phyloP scores from a whole-genome alignment of 2,329 filamentous ascomycete species.

The Fusarium pseudocircinatum region DNA sequence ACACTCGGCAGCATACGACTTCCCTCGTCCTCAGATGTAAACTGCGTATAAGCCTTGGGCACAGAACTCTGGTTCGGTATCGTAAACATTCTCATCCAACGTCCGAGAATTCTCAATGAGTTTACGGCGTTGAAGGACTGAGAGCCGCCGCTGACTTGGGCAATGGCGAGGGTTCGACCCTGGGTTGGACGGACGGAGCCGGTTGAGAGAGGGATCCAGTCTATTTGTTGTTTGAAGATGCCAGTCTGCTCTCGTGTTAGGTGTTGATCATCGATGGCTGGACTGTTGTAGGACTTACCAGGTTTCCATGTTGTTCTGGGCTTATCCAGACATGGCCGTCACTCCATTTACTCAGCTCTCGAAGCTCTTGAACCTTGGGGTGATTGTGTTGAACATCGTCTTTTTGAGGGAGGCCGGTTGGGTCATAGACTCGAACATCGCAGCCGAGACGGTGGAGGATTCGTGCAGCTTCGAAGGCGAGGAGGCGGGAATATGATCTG shows the following conservation, averaged over 20 bases:
- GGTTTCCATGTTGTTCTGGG: neutral
- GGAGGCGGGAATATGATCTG: neutral
- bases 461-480: neutral
- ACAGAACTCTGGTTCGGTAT: conserved; percentile 8
- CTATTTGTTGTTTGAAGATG: conserved; percentile 6
- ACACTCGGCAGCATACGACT: neutral
- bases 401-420: neutral
- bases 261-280: too few relatives aligned
- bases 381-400: neutral
- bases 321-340: neutral
- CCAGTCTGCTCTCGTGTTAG: neutral
- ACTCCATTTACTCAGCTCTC: neutral
- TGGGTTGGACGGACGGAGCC: neutral
- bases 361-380: neutral
- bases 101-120: neutral
- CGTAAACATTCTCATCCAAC: conserved; percentile 5
- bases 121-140: neutral
- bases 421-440: neutral
- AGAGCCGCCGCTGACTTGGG: neutral
- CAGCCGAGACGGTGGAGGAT: neutral
- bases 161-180: neutral
- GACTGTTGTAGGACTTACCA: neutral
- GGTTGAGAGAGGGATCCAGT: neutral
- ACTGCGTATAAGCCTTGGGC: neutral
- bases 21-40: neutral